Conservation (phyloP, 2,329 filamentous ascomycete species). For the Dryadomyces quercivorus region DNA sequence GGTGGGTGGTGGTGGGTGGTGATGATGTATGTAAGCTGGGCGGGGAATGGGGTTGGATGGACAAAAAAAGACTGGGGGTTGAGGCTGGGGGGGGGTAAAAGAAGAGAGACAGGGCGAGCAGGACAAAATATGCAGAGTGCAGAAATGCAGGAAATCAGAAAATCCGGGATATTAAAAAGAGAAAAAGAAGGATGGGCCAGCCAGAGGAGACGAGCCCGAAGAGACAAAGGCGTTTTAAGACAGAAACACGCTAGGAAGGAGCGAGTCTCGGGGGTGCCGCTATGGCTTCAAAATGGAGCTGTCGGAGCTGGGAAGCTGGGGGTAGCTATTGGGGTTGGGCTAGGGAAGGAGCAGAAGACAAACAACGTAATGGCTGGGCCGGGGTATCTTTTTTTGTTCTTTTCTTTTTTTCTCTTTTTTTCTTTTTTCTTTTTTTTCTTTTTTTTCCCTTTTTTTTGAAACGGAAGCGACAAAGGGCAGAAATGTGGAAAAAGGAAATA, state of each 20-base stretch:
- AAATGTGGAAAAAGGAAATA: background rate
- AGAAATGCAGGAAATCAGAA: background rate
- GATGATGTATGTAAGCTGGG: background rate
- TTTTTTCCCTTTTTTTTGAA: background rate
- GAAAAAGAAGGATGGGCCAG: background rate
- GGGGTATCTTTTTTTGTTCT: background rate
- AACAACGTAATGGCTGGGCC: background rate
- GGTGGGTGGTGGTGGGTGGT: background rate
- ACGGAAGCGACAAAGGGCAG: background rate
- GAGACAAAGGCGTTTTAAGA: background rate
- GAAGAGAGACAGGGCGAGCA: background rate
- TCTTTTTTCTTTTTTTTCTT: background rate
- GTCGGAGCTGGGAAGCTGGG: background rate
- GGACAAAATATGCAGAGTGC: background rate
- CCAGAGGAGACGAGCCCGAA: background rate
- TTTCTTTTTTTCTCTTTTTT: no score
- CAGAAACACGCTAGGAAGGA: conserved; percentile 2
- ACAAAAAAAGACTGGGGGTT: background rate
- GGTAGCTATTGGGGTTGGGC: background rate
- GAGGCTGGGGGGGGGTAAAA: background rate
- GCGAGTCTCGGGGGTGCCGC: conserved; percentile 2
- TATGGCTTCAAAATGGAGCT: background rate
- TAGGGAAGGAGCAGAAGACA: background rate
- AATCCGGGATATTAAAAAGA: background rate
- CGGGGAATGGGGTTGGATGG: background rate